Evolutionary conservation across 257 asterid genomes (phyloP).

Genomic region (Misopates orontium): DNA sequence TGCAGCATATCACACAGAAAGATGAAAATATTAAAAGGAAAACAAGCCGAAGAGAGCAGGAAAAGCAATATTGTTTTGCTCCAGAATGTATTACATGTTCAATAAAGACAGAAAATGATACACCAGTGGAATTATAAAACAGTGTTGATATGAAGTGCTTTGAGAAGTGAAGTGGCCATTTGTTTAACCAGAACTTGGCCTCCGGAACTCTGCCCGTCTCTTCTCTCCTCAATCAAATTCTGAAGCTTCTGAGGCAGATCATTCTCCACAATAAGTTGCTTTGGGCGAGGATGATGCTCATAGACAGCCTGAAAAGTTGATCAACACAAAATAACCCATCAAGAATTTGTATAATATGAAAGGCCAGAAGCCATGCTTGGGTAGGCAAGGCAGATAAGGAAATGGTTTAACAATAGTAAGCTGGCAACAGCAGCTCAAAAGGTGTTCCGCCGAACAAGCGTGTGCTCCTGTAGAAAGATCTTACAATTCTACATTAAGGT

Average conservation of each 20-base stretch:
- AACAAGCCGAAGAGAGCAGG: neutral
- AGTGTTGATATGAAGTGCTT: slow-evolving; percentile 93
- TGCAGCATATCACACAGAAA: neutral
- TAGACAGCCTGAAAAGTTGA: slow-evolving; percentile 71
- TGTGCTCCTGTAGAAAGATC: too few relatives aligned
- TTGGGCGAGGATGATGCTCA: slow-evolving; percentile 98
- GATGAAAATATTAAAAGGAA: slow-evolving; percentile 3
- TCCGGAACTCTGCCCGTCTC: slow-evolving; percentile 96
- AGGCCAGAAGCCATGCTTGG: neutral
- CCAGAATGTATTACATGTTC: neutral
- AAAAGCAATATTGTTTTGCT: slow-evolving; percentile 21
- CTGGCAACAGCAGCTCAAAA: neutral
- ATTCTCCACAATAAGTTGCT: slow-evolving; percentile 93
- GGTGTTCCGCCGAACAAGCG: neutral
- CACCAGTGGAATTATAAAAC: slow-evolving; percentile 51
- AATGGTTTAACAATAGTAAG: neutral
- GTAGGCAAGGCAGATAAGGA: neutral
- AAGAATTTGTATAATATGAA: neutral
- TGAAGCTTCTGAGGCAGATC: slow-evolving; percentile 90
- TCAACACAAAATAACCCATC: slow-evolving; percentile 9
- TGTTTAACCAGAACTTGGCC: slow-evolving; percentile 98
- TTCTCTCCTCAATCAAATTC: slow-evolving; percentile 87
- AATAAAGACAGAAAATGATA: neutral
- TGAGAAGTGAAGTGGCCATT: slow-evolving; percentile 97
- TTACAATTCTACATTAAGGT: too few relatives aligned